phyloP scores from a whole-genome alignment of 2,329 filamentous ascomycete genomes.

The Colletotrichum destructivum region DNA sequence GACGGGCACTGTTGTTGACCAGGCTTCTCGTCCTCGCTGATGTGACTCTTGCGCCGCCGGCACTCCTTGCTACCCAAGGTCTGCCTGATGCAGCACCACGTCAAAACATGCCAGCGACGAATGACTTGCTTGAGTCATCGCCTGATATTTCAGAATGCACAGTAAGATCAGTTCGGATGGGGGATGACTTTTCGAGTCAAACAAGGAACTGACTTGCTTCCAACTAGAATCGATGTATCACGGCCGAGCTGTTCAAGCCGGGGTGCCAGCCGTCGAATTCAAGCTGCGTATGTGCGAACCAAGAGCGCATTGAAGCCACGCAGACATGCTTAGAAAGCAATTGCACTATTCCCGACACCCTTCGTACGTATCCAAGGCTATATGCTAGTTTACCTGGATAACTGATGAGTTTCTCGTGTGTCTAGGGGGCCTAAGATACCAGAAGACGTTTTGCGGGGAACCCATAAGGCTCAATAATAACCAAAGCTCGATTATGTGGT shows the following conservation, averaged over 20 bases:
- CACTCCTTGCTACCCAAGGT: neutral
- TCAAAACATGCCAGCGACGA: neutral
- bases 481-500: slow-evolving; percentile 2
- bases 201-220: neutral
- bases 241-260: neutral
- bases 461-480: neutral
- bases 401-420: neutral
- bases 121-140: neutral
- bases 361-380: neutral
- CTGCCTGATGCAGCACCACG: neutral
- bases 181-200: neutral
- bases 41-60: neutral
- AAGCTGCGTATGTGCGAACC: neutral
- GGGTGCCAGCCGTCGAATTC: neutral
- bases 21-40: neutral
- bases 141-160: neutral
- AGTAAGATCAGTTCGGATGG: neutral
- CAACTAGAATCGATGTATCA: neutral
- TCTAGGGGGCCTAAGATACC: neutral
- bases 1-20: neutral
- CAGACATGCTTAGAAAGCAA: neutral
- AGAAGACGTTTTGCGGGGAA: neutral
- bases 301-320: neutral
- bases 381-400: too few relatives aligned
- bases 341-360: neutral